Percentiles rank a stretch among this genome's conserved stretches.
Conservation (phyloP, 1,139 yeast species). For the Sugiyamaella novakii region DNA sequence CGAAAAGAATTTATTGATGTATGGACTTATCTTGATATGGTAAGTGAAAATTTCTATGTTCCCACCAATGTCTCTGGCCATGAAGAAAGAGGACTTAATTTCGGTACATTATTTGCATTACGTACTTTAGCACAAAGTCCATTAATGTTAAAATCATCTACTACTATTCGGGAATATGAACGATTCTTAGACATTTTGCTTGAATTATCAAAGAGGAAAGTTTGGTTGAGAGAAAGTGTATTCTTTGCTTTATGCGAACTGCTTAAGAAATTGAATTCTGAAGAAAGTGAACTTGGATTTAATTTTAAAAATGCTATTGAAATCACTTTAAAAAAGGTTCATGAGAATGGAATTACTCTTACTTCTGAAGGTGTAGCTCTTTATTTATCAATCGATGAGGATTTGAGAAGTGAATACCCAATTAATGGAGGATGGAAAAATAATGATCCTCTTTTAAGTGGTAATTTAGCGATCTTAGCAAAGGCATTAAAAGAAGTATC, state of each 20-base stretch:
- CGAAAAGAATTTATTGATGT: slow-evolving; percentile 45
- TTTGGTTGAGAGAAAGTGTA: slow-evolving; percentile 87
- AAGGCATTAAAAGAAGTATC: slow-evolving; percentile 67
- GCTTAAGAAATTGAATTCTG: slow-evolving; percentile 10
- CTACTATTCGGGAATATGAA: slow-evolving; percentile 39
- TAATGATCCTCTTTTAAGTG: slow-evolving; percentile 70
- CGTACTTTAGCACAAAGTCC: slow-evolving; percentile 69
- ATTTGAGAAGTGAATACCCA: slow-evolving; percentile 38
- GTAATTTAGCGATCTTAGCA: slow-evolving; percentile 61
- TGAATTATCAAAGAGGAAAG: slow-evolving; percentile 63
- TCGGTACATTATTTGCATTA: slow-evolving; percentile 84
- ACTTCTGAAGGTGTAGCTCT: slow-evolving; percentile 83
- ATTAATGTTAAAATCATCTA: slow-evolving; percentile 45
- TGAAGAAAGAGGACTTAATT: slow-evolving; percentile 75
- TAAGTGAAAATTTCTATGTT: slow-evolving; percentile 49
- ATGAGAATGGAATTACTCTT: slow-evolving; percentile 57
- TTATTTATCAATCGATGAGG: slow-evolving; percentile 51
- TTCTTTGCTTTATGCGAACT: slow-evolving; percentile 69
- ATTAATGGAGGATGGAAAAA: slow-evolving; percentile 60
- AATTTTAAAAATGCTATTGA: slow-evolving; percentile 40
- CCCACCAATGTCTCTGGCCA: slow-evolving; percentile 64
- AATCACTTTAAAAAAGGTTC: slow-evolving; percentile 48
- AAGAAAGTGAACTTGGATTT: slow-evolving; percentile 20
- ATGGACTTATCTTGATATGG: slow-evolving; percentile 49
- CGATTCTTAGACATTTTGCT: slow-evolving; percentile 52